Percentiles rank a stretch among this genome's conserved stretches.
Conservation (phyloP, 1,284 basidiomycete genomes). For the Meripilus lineatus region DNA sequence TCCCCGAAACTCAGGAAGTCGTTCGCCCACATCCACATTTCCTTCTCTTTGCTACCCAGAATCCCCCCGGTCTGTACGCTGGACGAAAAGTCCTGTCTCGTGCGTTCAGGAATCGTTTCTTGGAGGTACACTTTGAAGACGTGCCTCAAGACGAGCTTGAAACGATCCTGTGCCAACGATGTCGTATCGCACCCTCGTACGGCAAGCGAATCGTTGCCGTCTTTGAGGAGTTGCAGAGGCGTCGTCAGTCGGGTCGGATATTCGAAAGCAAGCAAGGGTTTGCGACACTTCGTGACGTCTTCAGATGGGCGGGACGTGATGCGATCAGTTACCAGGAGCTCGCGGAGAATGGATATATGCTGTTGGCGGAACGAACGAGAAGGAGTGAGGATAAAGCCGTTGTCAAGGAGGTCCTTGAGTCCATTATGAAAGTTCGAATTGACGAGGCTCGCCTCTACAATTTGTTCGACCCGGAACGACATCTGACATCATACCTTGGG, state of each 20-base stretch:
- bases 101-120: slow-evolving; percentile 97
- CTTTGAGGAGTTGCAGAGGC: slow-evolving; percentile 91
- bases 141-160: slow-evolving; percentile 94
- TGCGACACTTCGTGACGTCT: slow-evolving; percentile 94
- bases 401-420: slow-evolving; percentile 92
- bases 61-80: slow-evolving; percentile 96
- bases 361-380: slow-evolving; percentile 89
- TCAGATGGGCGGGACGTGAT: slow-evolving; percentile 93
- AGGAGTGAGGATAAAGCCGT: slow-evolving; percentile 81
- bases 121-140: slow-evolving; percentile 98
- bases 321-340: slow-evolving; percentile 89
- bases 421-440: slow-evolving; percentile 85
- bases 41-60: slow-evolving; percentile 98
- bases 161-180: slow-evolving; percentile 86
- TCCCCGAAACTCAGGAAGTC: slow-evolving; percentile 96
- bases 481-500: slow-evolving; percentile 47
- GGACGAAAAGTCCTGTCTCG: slow-evolving; percentile 94
- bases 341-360: slow-evolving; percentile 97
- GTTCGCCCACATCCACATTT: slow-evolving; percentile 93
- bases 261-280: slow-evolving; percentile 99
- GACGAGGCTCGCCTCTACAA: slow-evolving; percentile 70
- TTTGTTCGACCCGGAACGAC: slow-evolving; percentile 43
- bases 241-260: slow-evolving; percentile 85
- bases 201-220: slow-evolving; percentile 89
- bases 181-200: slow-evolving; percentile 89